Conservation (phyloP, 306 rosid species). For the Sicyos baderoa region DNA sequence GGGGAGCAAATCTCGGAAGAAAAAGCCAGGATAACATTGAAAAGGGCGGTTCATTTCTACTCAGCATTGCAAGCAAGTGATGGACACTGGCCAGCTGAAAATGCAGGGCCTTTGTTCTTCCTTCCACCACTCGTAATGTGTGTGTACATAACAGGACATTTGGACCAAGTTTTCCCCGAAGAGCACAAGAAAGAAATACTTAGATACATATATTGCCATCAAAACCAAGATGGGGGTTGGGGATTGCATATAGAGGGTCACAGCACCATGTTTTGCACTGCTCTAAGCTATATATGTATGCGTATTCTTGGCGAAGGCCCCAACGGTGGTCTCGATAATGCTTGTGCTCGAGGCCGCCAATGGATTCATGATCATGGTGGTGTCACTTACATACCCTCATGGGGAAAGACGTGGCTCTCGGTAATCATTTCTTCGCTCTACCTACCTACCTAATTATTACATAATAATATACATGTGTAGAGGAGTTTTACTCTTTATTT, state of each 20-base stretch:
- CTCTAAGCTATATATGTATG: conserved; percentile 50
- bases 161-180: conserved; percentile 33
- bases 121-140: conserved; percentile 66
- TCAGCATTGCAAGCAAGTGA: conserved; percentile 51
- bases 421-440: conserved; percentile 18
- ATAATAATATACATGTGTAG: too few species aligned
- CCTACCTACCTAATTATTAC: background rate
- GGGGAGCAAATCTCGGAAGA: conserved; percentile 38
- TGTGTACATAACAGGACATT: conserved; percentile 50
- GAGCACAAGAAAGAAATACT: conserved; percentile 56
- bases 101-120: conserved; percentile 64
- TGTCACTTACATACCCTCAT: conserved; percentile 53
- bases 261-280: conserved; percentile 64
- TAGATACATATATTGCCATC: conserved; percentile 60
- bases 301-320: conserved; percentile 67
- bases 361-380: conserved; percentile 74
- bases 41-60: conserved; percentile 33
- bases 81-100: conserved; percentile 86
- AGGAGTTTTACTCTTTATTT: too few species aligned
- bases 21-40: conserved; percentile 30
- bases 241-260: conserved; percentile 72
- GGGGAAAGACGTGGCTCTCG: conserved; percentile 91
- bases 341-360: conserved; percentile 51
- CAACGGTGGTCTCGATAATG: conserved; percentile 45
- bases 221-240: conserved; percentile 90